Conservation (phyloP, 352 stramenopile genomes). For the Globisporangium perplexum region DNA sequence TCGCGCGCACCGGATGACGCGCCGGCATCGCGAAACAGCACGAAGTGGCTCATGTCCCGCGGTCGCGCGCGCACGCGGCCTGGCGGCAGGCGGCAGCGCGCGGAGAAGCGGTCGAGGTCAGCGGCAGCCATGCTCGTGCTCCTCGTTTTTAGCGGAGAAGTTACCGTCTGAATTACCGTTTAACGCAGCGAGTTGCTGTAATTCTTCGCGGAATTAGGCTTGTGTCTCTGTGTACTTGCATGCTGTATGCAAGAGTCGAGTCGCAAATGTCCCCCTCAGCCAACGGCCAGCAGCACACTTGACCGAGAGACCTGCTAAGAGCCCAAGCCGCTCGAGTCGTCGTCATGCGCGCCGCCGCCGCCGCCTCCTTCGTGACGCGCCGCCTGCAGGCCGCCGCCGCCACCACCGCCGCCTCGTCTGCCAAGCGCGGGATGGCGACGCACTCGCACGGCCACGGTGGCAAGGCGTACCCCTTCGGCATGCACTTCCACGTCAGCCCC, state of each 20-base stretch:
- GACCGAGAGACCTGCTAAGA: too few species aligned
- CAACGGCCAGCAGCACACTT: not conserved
- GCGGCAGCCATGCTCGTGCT: too few species aligned
- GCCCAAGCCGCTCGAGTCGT: too few species aligned
- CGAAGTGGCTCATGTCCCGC: conserved; percentile 26
- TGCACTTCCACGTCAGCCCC: conserved; percentile 87
- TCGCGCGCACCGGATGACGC: not conserved
- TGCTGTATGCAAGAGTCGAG: not conserved
- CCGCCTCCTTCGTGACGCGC: conserved; percentile 41
- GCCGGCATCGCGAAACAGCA: conserved; percentile 14
- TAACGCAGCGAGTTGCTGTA: not conserved
- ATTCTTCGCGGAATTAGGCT: not conserved
- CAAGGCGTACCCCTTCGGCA: conserved; percentile 74
- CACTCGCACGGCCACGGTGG: conserved; percentile 32
- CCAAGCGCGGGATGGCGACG: conserved; percentile 57
- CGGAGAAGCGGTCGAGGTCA: conserved; percentile 41
- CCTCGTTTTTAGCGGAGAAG: too few species aligned
- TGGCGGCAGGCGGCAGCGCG: conserved; percentile 43
- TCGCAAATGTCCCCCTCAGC: not conserved
- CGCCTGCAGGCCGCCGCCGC: conserved; percentile 28
- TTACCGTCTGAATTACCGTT: not conserved
- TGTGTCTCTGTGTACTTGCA: not conserved
- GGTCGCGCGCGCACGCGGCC: conserved; percentile 22
- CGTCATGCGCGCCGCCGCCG: conserved; percentile 34
- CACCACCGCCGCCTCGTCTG: conserved; percentile 11